Evolutionary conservation across 768 basidiomycete genomes (phyloP), one percentile per base, ranked within the genome.

Genomic region (Collybia sordida): DNA sequence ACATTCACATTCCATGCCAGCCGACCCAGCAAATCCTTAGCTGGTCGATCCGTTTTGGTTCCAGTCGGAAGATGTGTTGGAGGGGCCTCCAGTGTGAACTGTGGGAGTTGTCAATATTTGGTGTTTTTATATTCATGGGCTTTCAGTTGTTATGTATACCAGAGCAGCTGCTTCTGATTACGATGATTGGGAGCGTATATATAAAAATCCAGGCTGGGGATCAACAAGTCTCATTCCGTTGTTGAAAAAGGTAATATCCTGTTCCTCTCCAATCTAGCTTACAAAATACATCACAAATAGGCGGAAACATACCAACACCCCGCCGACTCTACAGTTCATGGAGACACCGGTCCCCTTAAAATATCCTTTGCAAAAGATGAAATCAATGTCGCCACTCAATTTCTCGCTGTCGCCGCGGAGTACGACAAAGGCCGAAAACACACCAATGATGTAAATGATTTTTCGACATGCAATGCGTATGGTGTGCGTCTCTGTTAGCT

Each of bases 21-120:
- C 4, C 77, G 75, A 54, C 65, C 68, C 0, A 77, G 72, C 47
- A 64, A 75, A 31, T 63, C 69, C 5, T 47, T 72, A 24, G 70
- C 60, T 14, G 78, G 75, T 4, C 81, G 85, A 3, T 56, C 66
- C 4, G 57, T 68, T 3, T 41, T 79, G 31, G 70, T 82, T 4
- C 70, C 73, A 0, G 59, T 67, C 22, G 84, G 79, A 0, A 71
- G 77, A 45, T 76, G 73, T 36, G 57, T 88, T 4, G 85, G 86
- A 3, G 86, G 85, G 4, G 85, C 84, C 0, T 84, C 83, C 0
- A 67, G 70, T 45, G 74, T 86, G 15, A 87, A 86, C 54, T 81
- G 83, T 83, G 41, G 44, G 74, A 22, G 12, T 15, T 24, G 21
- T 0, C 25, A 31, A 9, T 11, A 37, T 40, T 6, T 23, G 28